Evolutionary conservation across 495 filamentous ascomycete genomes (phyloP).

Genomic region (Elaphomyces granulatus): DNA sequence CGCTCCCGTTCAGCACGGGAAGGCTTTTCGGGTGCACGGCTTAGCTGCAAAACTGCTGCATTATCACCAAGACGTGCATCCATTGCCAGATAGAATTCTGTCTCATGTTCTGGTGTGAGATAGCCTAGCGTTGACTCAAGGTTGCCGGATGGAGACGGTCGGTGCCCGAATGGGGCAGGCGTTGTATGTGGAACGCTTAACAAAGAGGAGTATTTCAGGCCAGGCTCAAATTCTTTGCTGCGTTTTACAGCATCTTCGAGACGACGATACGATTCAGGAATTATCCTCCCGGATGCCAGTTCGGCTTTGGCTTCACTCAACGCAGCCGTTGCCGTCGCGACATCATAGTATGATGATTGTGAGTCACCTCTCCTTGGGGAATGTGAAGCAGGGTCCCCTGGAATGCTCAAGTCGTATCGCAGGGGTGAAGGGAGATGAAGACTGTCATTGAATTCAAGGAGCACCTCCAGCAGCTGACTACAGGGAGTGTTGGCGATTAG

Average conservation of each 20-base stretch:
- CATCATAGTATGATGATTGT: slow-evolving; percentile 23
- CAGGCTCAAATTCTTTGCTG: slow-evolving; percentile 26
- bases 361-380: slow-evolving; percentile 25
- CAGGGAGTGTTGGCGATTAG: slow-evolving; percentile 10
- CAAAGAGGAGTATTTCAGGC: slow-evolving; percentile 20
- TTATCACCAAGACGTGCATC: slow-evolving; percentile 49
- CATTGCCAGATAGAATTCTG: slow-evolving; percentile 59
- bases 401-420: slow-evolving; percentile 46
- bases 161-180: too few relatives aligned
- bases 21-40: slow-evolving; percentile 24
- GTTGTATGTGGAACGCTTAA: slow-evolving; percentile 19
- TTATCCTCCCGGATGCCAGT: slow-evolving; percentile 27
- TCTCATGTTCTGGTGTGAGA: slow-evolving; percentile 62
- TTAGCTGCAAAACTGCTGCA: slow-evolving; percentile 22
- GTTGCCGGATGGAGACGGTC: slow-evolving; percentile 7
- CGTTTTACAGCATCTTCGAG: slow-evolving; percentile 28
- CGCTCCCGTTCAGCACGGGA: slow-evolving; percentile 35
- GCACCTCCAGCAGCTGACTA: slow-evolving; percentile 67
- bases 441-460: slow-evolving; percentile 74
- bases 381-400: slow-evolving; percentile 26
- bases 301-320: slow-evolving; percentile 33
- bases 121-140: slow-evolving; percentile 33
- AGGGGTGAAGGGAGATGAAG: slow-evolving; percentile 56
- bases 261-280: slow-evolving; percentile 21
- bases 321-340: slow-evolving; percentile 22